Base-by-base conservation (phyloP, 345 rosid genomes). In the Erucastrum elatum region DNA sequence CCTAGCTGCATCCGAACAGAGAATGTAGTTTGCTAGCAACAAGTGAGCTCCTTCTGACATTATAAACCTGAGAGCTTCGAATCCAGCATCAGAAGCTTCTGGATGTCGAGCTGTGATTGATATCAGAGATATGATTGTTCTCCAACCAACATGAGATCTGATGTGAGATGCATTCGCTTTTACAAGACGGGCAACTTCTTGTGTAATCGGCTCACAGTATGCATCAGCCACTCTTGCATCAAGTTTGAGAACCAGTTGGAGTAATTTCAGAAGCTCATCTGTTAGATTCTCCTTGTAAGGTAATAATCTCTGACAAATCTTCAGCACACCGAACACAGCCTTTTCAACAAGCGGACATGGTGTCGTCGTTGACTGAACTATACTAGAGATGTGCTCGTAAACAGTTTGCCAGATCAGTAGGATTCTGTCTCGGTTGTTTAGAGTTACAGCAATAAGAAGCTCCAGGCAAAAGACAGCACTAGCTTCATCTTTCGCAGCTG, bases 31-130 rank as follows among this genome's bases (percentile, higher is more conserved):
- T 35, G 91, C 79, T 17, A 93, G 91, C 71, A 86, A 79, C 62
- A 89, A 67, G 75, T 89, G 87, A 15, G 86, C 85, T 31, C 90
- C 96, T 16, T 89, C 91, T 12, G 83, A 80, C 93, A 91, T 91
- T 56, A 88, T 86, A 77, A 89, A 91, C 60, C 79, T 59, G 5
- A 91, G 83, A 8, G 90, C 82, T 67, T 88, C 89, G 10, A 89
- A 91, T 59, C 96, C 96, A 7, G 87, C 77, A 67, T 87, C 88
- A 29, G 93, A 88, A 25, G 96, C 93, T 84, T 91, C 91, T 66
- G 93, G 96, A 82, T 91, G 96, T 29, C 88, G 86, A 66, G 96
- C 93, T 17, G 93, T 85, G 78, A 87, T 88, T 44, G 87, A 89
- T 27, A 91, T 65, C 53, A 91, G 83, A 81, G 93, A 91, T 66